A percentile compares a stretch with the other conserved stretches of the same genome.
These are phyloP conservation scores for Globisporangium mamillatum DNA, from an alignment of 352 stramenopile species.

Conservation along the genomic window DNA sequence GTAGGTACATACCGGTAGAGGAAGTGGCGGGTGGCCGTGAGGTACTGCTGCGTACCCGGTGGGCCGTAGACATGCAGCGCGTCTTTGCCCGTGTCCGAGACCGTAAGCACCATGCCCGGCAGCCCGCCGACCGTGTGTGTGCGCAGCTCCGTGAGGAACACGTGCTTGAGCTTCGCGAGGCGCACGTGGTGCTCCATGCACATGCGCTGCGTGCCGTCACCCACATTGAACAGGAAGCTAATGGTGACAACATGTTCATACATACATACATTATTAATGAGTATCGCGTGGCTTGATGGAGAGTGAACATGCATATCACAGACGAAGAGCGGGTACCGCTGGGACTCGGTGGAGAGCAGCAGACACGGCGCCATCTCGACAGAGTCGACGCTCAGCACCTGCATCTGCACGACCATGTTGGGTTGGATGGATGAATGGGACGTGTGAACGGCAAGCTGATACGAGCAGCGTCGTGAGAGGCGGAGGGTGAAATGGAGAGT, in stretches of 20 bases:
- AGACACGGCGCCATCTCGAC: slow-evolving; percentile 72
- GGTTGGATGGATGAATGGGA: too few species aligned
- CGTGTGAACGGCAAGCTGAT: too few species aligned
- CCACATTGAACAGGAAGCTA: slow-evolving; percentile 90
- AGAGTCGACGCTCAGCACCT: slow-evolving; percentile 74
- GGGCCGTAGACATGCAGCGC: slow-evolving; percentile 73
- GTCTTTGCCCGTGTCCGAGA: slow-evolving; percentile 85
- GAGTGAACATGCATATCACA: not conserved
- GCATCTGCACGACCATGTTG: slow-evolving; percentile 70
- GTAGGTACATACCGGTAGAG: slow-evolving; percentile 35
- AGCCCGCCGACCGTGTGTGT: slow-evolving; percentile 80
- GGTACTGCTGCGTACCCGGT: slow-evolving; percentile 54
- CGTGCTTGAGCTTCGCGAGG: slow-evolving; percentile 73
- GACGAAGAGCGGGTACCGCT: slow-evolving; percentile 32
- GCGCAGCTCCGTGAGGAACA: slow-evolving; percentile 85
- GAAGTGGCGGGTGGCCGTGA: slow-evolving; percentile 84
- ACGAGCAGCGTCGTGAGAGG: too few species aligned
- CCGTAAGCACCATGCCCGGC: slow-evolving; percentile 84
- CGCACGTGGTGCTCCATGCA: slow-evolving; percentile 92
- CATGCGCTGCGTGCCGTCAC: slow-evolving; percentile 86
- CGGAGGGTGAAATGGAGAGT: too few species aligned
- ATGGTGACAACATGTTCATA: not conserved
- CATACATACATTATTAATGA: not conserved
- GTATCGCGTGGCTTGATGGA: not conserved
- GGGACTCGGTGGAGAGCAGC: slow-evolving; percentile 63